Conservation (phyloP, 2,329 filamentous ascomycete genomes). For the Blumeria hordei region DNA sequence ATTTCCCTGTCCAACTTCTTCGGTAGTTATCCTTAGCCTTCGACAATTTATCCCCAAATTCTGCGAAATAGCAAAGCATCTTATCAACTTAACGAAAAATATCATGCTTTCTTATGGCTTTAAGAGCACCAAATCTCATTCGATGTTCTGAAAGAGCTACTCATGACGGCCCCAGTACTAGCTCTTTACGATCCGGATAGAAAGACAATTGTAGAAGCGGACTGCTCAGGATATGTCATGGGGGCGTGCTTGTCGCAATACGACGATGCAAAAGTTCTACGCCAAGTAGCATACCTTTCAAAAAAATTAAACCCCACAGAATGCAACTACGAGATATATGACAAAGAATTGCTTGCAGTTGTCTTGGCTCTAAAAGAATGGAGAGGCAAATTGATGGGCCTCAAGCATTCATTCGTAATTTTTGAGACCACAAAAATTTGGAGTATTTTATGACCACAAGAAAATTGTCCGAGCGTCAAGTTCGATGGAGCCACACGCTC, state of each 20-base stretch:
- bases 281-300: not conserved
- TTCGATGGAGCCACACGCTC: no score
- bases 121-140: not conserved
- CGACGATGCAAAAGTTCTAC: not conserved
- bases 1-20: no score
- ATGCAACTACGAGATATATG: not conserved
- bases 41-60: not conserved
- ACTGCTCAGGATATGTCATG: not conserved
- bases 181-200: not conserved
- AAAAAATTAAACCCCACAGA: not conserved
- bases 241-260: not conserved
- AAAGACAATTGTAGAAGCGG: not conserved
- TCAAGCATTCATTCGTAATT: not conserved
- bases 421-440: not conserved
- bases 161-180: not conserved
- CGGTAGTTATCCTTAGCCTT: no score
- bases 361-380: not conserved
- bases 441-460: not conserved
- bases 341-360: slow-evolving; percentile 1
- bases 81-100: not conserved
- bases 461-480: no score
- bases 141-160: not conserved
- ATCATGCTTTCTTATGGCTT: not conserved
- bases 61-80: not conserved
- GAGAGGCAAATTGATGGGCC: not conserved